Conservation (phyloP, 108 stramenopile genomes). For the Cyclotella distinguenda region DNA sequence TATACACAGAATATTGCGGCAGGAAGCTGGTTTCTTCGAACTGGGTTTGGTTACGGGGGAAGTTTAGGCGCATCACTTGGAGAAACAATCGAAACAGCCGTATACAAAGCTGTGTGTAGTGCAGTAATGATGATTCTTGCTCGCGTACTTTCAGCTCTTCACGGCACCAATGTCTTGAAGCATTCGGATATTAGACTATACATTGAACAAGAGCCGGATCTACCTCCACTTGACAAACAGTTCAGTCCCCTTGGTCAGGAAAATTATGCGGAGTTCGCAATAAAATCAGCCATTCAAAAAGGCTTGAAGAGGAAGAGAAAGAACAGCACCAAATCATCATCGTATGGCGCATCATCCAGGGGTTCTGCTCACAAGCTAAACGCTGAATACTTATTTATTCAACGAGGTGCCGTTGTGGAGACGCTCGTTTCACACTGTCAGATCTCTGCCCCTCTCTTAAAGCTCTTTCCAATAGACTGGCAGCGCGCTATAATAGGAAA, state of each 20-base stretch:
- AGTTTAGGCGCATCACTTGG: slow-evolving; percentile 87
- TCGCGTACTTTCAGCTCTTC: slow-evolving; percentile 67
- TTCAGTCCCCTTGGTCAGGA: slow-evolving; percentile 39
- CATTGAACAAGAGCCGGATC: slow-evolving; percentile 68
- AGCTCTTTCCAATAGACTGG: slow-evolving; percentile 85
- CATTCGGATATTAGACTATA: slow-evolving; percentile 83
- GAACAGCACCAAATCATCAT: slow-evolving; percentile 16
- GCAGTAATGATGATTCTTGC: slow-evolving; percentile 77
- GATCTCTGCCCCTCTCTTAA: slow-evolving; percentile 83
- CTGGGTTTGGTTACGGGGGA: slow-evolving; percentile 66
- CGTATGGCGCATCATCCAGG: slow-evolving; percentile 28
- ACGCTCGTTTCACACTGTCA: slow-evolving; percentile 85
- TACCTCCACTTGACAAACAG: slow-evolving; percentile 64
- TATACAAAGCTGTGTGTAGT: slow-evolving; percentile 77
- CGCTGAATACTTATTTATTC: slow-evolving; percentile 65
- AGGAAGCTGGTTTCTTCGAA: slow-evolving; percentile 85
- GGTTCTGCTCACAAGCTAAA: slow-evolving; percentile 36
- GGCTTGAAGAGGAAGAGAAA: slow-evolving; percentile 49
- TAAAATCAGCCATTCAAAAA: slow-evolving; percentile 63
- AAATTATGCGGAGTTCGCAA: slow-evolving; percentile 63
- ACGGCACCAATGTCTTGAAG: slow-evolving; percentile 82
- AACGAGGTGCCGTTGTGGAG: slow-evolving; percentile 83
- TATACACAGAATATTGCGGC: slow-evolving; percentile 51
- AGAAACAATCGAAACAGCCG: slow-evolving; percentile 75
- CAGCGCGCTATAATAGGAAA: slow-evolving; percentile 87